Percentiles rank a stretch among this genome's conserved stretches.
These are phyloP conservation scores for Pilobolus umbonatus DNA, from an alignment of 192 early-diverging fungal genomes.

Conservation along the genomic window DNA sequence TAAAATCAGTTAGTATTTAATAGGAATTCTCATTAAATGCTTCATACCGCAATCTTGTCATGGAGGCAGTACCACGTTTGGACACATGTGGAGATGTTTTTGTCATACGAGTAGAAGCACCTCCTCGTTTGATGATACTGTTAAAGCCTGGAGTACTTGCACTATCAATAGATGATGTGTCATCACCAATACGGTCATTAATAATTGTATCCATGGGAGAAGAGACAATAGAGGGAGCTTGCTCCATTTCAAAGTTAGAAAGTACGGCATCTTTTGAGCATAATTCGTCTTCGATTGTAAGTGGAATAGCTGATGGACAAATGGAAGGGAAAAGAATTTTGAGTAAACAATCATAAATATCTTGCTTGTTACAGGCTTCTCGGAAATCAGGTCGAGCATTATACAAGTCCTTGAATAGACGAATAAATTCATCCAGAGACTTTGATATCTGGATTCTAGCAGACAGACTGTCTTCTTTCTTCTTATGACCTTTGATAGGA, in stretches of 20 bases:
- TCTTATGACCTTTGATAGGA: not conserved
- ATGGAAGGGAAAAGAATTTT: constrained; percentile 52
- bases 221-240: not conserved
- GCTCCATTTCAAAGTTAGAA: constrained; percentile 22
- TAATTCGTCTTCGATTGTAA: constrained; percentile 42
- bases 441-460: not conserved
- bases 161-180: constrained; percentile 4
- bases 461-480: not conserved
- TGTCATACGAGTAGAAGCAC: constrained; percentile 22
- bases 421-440: constrained; percentile 5
- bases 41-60: constrained; percentile 21
- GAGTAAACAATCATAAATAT: constrained; percentile 49
- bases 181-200: not conserved
- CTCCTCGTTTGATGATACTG: constrained; percentile 33
- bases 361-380: constrained; percentile 43
- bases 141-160: not conserved
- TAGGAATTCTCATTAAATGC: not conserved
- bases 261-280: constrained; percentile 33
- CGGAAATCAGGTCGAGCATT: constrained; percentile 34
- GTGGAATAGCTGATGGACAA: constrained; percentile 32
- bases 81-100: constrained; percentile 37
- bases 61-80: constrained; percentile 21
- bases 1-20: not conserved
- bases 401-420: constrained; percentile 17
- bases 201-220: constrained; percentile 6